phyloP scores from a whole-genome alignment of 164 flowering plant species.

The Magnolia sinica region DNA sequence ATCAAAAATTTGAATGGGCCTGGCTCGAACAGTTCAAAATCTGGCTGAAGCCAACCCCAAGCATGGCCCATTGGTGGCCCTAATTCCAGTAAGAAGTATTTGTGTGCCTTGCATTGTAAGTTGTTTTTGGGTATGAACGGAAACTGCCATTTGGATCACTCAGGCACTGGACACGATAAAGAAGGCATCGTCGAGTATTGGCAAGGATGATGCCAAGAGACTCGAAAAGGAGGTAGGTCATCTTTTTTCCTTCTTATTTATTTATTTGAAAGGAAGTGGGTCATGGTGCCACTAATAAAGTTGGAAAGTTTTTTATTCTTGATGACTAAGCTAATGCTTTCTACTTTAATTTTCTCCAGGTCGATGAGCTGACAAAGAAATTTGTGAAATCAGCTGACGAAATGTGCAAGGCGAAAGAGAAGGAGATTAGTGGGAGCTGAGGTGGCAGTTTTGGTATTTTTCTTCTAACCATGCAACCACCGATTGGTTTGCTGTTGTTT shows the following conservation, averaged over 20 bases:
- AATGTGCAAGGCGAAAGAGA: slow-evolving; percentile 91
- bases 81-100: not conserved
- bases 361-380: slow-evolving; percentile 87
- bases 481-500: not conserved
- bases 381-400: slow-evolving; percentile 83
- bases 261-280: not conserved
- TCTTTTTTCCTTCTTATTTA: too few relatives aligned
- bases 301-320: not conserved
- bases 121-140: not conserved
- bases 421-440: slow-evolving; percentile 65
- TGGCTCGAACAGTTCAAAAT: too few relatives aligned
- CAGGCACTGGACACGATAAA: slow-evolving; percentile 85
- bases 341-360: slow-evolving; percentile 35
- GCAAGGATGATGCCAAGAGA: slow-evolving; percentile 68
- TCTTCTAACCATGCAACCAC: not conserved
- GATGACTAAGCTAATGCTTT: not conserved
- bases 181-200: slow-evolving; percentile 60
- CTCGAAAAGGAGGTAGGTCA: slow-evolving; percentile 85
- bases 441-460: not conserved
- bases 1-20: too few relatives aligned
- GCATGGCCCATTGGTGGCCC: too few relatives aligned
- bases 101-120: not conserved
- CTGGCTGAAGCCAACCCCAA: too few relatives aligned
- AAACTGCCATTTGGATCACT: slow-evolving; percentile 10
- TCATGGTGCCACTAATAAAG: not conserved